These are phyloP conservation scores for Botrytis deweyae DNA, from an alignment of 2,329 filamentous ascomycete genomes.

Conservation along the genomic window DNA sequence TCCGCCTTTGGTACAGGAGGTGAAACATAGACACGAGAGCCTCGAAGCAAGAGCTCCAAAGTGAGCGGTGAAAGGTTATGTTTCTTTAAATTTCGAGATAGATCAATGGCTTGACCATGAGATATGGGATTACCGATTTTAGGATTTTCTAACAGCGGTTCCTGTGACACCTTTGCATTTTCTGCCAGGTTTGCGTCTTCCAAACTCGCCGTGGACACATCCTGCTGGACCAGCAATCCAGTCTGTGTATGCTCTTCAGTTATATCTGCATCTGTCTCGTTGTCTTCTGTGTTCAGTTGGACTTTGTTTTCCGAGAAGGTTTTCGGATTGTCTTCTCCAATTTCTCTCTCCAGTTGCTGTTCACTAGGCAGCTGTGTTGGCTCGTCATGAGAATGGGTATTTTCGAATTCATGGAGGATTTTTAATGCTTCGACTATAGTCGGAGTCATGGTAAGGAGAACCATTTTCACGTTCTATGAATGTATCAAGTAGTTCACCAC, in stretches of 20 bases:
- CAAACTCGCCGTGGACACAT: background rate
- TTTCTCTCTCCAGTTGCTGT: background rate
- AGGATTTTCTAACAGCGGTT: slow-evolving; percentile 48
- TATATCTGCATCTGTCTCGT: background rate
- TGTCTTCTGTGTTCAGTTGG: background rate
- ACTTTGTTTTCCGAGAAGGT: background rate
- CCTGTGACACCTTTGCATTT: slow-evolving; percentile 29
- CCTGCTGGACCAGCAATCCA: background rate
- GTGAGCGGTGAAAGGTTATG: slow-evolving; percentile 43
- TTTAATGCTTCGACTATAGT: slow-evolving; percentile 63
- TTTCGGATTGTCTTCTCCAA: background rate
- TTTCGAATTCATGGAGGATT: slow-evolving; percentile 35
- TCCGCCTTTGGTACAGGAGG: slow-evolving; percentile 78
- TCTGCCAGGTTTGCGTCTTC: background rate
- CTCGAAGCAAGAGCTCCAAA: slow-evolving; percentile 70
- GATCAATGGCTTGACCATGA: slow-evolving; percentile 64
- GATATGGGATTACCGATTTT: slow-evolving; percentile 65
- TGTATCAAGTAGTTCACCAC: background rate
- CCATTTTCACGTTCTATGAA: slow-evolving; percentile 52
- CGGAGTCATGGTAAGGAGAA: slow-evolving; percentile 73
- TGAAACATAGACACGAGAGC: slow-evolving; percentile 71
- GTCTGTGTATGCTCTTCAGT: background rate
- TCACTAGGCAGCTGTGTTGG: background rate
- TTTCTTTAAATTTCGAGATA: slow-evolving; percentile 55
- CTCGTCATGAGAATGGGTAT: background rate